These are phyloP conservation scores for Actinomortierella wolfii DNA, from an alignment of 371 early-diverging fungal genomes.

Conservation along the genomic window DNA sequence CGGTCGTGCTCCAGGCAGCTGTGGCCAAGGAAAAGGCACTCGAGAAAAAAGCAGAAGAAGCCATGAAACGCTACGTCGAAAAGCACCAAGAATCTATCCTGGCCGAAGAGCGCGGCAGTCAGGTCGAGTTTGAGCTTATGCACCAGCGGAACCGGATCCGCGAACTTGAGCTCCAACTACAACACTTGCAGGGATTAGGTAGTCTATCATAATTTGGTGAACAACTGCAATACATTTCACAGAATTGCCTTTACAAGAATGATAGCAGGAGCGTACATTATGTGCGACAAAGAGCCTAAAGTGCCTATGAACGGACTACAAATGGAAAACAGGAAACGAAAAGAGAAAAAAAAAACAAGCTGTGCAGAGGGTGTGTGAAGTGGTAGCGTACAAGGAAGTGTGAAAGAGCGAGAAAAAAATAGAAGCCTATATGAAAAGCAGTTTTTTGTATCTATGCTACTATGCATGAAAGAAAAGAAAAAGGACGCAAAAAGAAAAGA, in stretches of 20 bases:
- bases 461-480: background rate
- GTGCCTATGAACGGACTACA: too few relatives aligned
- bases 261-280: too few relatives aligned
- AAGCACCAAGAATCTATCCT: constrained; percentile 12
- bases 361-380: background rate
- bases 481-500: constrained; percentile 1
- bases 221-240: too few relatives aligned
- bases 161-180: too few relatives aligned
- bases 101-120: constrained; percentile 22
- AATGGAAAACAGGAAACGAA: too few relatives aligned
- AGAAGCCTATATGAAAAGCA: too few relatives aligned
- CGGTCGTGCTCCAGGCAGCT: constrained; percentile 1
- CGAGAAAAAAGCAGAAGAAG: background rate
- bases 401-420: background rate
- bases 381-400: constrained; percentile 1
- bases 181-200: too few relatives aligned
- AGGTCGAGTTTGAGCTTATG: constrained; percentile 24
- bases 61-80: constrained; percentile 13
- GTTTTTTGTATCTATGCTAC: too few relatives aligned
- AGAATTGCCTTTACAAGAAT: too few relatives aligned
- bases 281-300: too few relatives aligned
- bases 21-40: constrained; percentile 9
- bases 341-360: too few relatives aligned
- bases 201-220: too few relatives aligned
- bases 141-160: background rate